Conservation (phyloP, 352 stramenopile species). For the Phytopythium boreale region DNA sequence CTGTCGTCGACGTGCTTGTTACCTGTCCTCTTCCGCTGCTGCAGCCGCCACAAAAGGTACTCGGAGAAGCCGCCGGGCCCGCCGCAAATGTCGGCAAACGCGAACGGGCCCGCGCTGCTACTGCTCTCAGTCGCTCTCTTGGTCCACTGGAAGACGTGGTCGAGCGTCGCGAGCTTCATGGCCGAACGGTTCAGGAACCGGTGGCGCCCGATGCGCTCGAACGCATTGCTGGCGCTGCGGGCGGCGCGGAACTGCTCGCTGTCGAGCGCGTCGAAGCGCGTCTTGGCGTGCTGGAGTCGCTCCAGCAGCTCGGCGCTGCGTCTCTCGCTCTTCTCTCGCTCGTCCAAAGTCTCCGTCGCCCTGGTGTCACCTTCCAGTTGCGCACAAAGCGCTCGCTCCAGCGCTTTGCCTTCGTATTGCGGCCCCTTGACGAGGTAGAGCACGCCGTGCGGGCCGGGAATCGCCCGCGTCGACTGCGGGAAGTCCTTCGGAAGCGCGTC, state of each 20-base stretch:
- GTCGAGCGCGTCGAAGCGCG: slow-evolving; percentile 37
- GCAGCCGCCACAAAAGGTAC: slow-evolving; percentile 62
- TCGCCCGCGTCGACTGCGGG: slow-evolving; percentile 3
- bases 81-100: slow-evolving; percentile 77
- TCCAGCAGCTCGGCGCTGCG: slow-evolving; percentile 18
- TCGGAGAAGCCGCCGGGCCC: slow-evolving; percentile 78
- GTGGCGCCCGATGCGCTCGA: slow-evolving; percentile 51
- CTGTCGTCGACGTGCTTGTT: neutral
- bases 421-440: slow-evolving; percentile 26
- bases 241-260: slow-evolving; percentile 30
- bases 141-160: slow-evolving; percentile 62
- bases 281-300: slow-evolving; percentile 35
- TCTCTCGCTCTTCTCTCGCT: neutral
- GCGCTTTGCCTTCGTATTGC: neutral
- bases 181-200: slow-evolving; percentile 78
- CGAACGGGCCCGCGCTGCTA: slow-evolving; percentile 18
- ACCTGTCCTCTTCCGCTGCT: neutral
- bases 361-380: neutral
- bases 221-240: slow-evolving; percentile 47
- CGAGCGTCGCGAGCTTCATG: slow-evolving; percentile 79
- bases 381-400: slow-evolving; percentile 7
- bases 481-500: neutral
- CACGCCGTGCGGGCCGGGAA: slow-evolving; percentile 24
- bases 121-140: neutral
- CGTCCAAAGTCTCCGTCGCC: neutral